Base-by-base conservation (phyloP, 2,329 filamentous ascomycete species). In the Pseudocercospora vitis region DNA sequence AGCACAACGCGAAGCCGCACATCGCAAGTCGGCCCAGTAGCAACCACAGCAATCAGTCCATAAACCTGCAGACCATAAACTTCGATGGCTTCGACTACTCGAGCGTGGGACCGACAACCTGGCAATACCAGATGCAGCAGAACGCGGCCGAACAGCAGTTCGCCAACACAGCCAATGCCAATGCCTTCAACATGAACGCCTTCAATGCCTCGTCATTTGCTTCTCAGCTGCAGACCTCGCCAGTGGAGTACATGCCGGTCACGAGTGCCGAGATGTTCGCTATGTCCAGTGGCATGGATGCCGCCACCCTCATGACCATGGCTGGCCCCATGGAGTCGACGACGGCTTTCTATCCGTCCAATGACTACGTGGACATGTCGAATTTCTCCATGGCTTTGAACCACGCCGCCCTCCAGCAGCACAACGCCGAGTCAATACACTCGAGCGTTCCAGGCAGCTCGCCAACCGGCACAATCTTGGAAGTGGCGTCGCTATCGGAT, bases 401-500 rank as follows among this genome's bases (percentile, higher is more conserved):
- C 39, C 55, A 79, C 32, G 55, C 58, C 19, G 57, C 61, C 19
- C 53, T 66, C 21, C 70, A 72, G 31, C 73, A 78, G 56, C 53
- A 82, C 75, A 59, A 61, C 44, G 56, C 61, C 19, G 66, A 68
- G 39, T 65, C 63, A 4, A 60, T 61, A 26, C 63, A 65, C 28
- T 67, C 71, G 14, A 76, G 73, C 58, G 65, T 77, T 7, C 70
- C 72, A 8, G 74, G 72, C 68, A 85, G 83, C 65, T 91, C 88
- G 31, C 88, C 88, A 1, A 88, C 86, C 1, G 86, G 88, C 63
- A 88, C 86, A 24, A 91, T 89, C 70, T 76, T 96, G 42, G 91
- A 96, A 72, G 88, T 95, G 28, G 76, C 92, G 46, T 96, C 92
- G 5, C 77, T 96, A 37, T 90, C 90, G n/a, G 91, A 95, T 64